Evolutionary conservation across 1,284 basidiomycete genomes (phyloP).

Genomic region (Apiotrichum akiyoshidainum): DNA sequence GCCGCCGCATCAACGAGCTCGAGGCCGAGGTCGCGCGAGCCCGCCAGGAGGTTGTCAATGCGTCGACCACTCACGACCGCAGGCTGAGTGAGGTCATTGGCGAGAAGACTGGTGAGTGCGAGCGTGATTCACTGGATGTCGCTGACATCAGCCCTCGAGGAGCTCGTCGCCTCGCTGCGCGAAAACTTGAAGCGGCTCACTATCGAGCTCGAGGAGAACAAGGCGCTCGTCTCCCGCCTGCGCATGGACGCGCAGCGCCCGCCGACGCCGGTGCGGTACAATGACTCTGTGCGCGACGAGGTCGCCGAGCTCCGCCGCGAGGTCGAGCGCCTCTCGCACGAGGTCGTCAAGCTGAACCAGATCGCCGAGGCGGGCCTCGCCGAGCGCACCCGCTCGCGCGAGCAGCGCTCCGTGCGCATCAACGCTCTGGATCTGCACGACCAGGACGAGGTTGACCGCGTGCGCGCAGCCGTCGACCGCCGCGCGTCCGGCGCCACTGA

Average conservation of each 20-base stretch:
- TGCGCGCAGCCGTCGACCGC: constrained; percentile 26
- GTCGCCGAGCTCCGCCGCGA: constrained; percentile 56
- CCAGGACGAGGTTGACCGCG: constrained; percentile 31
- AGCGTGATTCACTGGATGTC: neutral
- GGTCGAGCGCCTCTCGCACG: constrained; percentile 61
- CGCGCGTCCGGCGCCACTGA: constrained; percentile 1
- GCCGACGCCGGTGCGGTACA: constrained; percentile 16
- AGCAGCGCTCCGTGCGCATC: constrained; percentile 20
- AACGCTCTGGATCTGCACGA: constrained; percentile 20
- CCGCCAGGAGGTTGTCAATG: constrained; percentile 51
- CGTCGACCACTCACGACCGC: constrained; percentile 23
- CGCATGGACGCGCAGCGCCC: constrained; percentile 46
- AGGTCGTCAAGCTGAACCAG: constrained; percentile 74
- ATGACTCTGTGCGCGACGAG: constrained; percentile 52
- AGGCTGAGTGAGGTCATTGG: constrained; percentile 61
- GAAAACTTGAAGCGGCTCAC: constrained; percentile 71
- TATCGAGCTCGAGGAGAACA: constrained; percentile 69
- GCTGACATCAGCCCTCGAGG: constrained; percentile 64
- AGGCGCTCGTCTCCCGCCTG: constrained; percentile 62
- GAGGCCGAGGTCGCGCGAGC: constrained; percentile 66
- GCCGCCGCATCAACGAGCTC: constrained; percentile 71
- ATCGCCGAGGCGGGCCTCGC: constrained; percentile 78
- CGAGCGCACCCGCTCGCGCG: constrained; percentile 56
- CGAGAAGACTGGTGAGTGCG: constrained; percentile 71
- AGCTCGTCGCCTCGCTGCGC: constrained; percentile 67